Evolutionary conservation across 78 protist genomes (phyloP).

Genomic region (Dictyostelium citrinum): DNA sequence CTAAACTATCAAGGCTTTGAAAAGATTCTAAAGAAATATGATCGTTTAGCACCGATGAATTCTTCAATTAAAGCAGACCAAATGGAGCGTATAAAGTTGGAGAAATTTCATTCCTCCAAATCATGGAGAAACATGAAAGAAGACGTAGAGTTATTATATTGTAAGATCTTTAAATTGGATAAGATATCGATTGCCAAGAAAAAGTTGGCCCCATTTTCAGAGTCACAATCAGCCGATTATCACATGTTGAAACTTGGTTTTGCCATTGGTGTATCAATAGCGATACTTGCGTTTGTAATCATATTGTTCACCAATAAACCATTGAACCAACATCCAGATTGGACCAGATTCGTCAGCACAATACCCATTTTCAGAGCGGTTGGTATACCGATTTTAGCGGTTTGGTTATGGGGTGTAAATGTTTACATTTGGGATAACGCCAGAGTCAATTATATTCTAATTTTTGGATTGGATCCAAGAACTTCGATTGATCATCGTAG

Average conservation of each 20-base stretch:
- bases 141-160: constrained; percentile 57
- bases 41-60: constrained; percentile 1
- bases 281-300: constrained; percentile 19
- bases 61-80: background rate
- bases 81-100: background rate
- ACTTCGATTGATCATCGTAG: constrained; percentile 38
- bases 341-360: constrained; percentile 23
- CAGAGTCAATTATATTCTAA: constrained; percentile 41
- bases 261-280: constrained; percentile 33
- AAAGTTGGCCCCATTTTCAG: constrained; percentile 20
- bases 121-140: constrained; percentile 65
- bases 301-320: constrained; percentile 29
- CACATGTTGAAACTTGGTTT: constrained; percentile 70
- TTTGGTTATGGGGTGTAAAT: constrained; percentile 67
- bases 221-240: background rate
- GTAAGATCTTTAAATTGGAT: constrained; percentile 72
- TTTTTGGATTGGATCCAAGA: constrained; percentile 65
- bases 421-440: constrained; percentile 49
- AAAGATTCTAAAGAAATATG: constrained; percentile 55
- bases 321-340: constrained; percentile 15
- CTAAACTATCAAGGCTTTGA: constrained; percentile 49
- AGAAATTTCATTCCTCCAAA: constrained; percentile 21
- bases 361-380: constrained; percentile 67
- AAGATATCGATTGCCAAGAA: constrained; percentile 35
- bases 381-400: constrained; percentile 56